Conservation (phyloP, 2,329 filamentous ascomycete genomes). For the Trichoderma endophyticum region DNA sequence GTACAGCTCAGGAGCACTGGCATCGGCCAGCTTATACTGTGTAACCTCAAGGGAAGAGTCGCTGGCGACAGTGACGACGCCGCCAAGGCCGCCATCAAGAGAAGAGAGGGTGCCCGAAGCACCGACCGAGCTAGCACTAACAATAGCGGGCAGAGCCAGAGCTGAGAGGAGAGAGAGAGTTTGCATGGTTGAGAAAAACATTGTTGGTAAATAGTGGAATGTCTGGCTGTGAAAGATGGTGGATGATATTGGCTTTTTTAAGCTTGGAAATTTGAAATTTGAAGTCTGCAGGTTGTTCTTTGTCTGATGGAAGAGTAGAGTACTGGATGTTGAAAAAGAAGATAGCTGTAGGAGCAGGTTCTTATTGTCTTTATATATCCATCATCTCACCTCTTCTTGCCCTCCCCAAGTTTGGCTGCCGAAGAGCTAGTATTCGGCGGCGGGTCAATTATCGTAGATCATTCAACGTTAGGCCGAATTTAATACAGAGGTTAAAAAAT, state of each 20-base stretch:
- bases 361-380: neutral
- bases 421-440: neutral
- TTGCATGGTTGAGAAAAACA: neutral
- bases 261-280: neutral
- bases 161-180: neutral
- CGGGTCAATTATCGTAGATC: neutral
- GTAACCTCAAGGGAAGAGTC: conserved; percentile 24
- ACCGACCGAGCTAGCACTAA: neutral
- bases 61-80: conserved; percentile 25
- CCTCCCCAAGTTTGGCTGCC: neutral
- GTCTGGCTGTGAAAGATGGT: neutral
- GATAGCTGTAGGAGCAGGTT: neutral
- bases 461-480: neutral
- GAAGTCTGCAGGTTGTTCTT: neutral
- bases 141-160: neutral
- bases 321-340: neutral
- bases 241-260: neutral
- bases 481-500: neutral
- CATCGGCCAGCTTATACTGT: conserved; percentile 26
- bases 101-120: conserved; percentile 22
- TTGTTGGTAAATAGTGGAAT: neutral
- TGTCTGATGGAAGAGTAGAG: neutral
- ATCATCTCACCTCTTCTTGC: neutral
- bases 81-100: conserved; percentile 27
- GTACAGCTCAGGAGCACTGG: conserved; percentile 28